A percentile compares a stretch with the other conserved stretches of the same genome.
Evolutionary conservation across 371 early-diverging fungal species (phyloP).

Genomic region (Rhizopus delemar): DNA sequence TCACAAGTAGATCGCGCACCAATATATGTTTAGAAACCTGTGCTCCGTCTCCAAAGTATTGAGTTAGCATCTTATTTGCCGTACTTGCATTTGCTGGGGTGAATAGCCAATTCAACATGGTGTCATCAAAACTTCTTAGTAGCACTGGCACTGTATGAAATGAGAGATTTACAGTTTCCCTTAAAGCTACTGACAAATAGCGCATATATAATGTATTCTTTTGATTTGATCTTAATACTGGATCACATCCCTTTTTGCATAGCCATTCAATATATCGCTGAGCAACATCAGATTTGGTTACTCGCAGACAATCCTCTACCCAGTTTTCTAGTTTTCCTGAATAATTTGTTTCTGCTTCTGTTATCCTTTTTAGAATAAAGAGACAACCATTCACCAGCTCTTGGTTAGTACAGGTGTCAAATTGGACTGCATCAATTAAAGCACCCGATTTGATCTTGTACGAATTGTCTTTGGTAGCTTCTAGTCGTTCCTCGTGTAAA

Average conservation of each 20-base stretch:
- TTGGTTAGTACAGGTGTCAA: constrained; percentile 13
- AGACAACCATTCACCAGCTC: constrained; percentile 26
- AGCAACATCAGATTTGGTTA: constrained; percentile 21
- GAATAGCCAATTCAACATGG: constrained; percentile 21
- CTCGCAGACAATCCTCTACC: constrained; percentile 26
- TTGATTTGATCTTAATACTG: background rate
- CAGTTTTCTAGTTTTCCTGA: constrained; percentile 13
- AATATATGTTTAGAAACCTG: constrained; percentile 30
- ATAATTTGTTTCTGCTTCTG: constrained; percentile 4
- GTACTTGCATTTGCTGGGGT: background rate
- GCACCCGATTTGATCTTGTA: constrained; percentile 38
- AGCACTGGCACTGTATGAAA: constrained; percentile 28
- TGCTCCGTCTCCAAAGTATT: constrained; percentile 35
- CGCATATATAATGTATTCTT: background rate
- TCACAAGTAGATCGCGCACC: constrained; percentile 18
- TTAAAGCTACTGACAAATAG: background rate
- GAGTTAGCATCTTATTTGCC: constrained; percentile 11
- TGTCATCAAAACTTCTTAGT: constrained; percentile 11
- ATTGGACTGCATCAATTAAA: constrained; percentile 25
- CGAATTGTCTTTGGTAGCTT: constrained; percentile 1
- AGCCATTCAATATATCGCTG: constrained; percentile 34
- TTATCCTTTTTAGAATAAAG: constrained; percentile 21
- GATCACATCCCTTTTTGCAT: background rate
- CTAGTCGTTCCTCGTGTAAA: constrained; percentile 21
- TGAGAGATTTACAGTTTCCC: constrained; percentile 2